Evolutionary conservation across 306 rosid genomes (phyloP).

Genomic region (barrel medic (Medicago truncatula)): DNA sequence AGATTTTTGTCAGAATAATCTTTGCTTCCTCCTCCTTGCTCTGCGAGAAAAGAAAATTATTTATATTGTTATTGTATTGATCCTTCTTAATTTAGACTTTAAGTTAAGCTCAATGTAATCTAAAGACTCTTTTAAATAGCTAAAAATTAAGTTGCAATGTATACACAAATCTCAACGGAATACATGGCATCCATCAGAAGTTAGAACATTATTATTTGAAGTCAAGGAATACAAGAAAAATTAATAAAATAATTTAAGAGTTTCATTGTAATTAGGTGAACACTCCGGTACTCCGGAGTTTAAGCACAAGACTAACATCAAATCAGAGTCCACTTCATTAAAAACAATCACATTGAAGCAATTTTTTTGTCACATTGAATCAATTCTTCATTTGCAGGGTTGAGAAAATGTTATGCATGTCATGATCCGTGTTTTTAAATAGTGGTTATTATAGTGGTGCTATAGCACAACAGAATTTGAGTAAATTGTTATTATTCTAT

Average conservation of each 20-base stretch:
- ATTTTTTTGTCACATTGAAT: background rate
- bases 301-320: background rate
- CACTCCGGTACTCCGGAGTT: no score
- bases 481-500: no score
- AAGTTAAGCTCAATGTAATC: background rate
- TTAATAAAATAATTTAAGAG: no score
- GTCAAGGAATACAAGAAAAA: no score
- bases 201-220: no score
- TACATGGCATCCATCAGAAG: no score
- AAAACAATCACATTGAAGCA: background rate
- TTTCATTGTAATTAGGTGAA: no score
- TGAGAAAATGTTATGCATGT: background rate
- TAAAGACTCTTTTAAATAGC: background rate
- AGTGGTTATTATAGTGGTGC: no score
- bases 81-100: background rate
- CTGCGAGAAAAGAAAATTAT: conserved; percentile 40
- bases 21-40: conserved; percentile 64
- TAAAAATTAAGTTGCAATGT: no score
- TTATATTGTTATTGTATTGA: background rate
- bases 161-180: no score
- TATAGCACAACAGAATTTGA: no score
- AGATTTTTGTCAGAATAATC: conserved; percentile 58
- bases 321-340: background rate
- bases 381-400: conserved; percentile 3
- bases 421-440: no score